phyloP scores from a whole-genome alignment of 2,329 filamentous ascomycete genomes.

The Ophiocordyceps polyrhachis-furcata region DNA sequence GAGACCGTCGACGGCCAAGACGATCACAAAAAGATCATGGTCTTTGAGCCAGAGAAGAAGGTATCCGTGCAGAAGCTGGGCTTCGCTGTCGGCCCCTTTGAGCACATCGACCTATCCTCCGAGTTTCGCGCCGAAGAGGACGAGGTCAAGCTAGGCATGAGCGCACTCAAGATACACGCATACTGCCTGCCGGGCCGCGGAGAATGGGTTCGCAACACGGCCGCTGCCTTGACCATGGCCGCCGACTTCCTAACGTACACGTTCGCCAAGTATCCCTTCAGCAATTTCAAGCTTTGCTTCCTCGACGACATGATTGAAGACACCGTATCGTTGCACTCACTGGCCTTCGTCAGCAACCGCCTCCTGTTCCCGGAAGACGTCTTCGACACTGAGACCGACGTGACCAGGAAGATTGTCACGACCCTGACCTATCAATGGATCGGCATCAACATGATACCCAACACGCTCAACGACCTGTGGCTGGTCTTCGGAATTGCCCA shows the following conservation, averaged over 20 bases:
- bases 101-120: slow-evolving; percentile 69
- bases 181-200: slow-evolving; percentile 76
- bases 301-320: slow-evolving; percentile 74
- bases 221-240: slow-evolving; percentile 64
- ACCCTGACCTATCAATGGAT: slow-evolving; percentile 85
- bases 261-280: slow-evolving; percentile 80
- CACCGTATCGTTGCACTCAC: slow-evolving; percentile 57
- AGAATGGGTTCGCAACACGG: slow-evolving; percentile 73
- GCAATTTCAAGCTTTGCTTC: slow-evolving; percentile 84
- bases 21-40: slow-evolving; percentile 68
- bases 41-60: slow-evolving; percentile 57
- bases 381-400: slow-evolving; percentile 67
- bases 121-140: slow-evolving; percentile 81
- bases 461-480: slow-evolving; percentile 68
- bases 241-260: slow-evolving; percentile 83
- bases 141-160: slow-evolving; percentile 75
- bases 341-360: slow-evolving; percentile 74
- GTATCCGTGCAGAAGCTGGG: slow-evolving; percentile 79
- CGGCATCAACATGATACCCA: slow-evolving; percentile 78
- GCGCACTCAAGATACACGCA: slow-evolving; percentile 73
- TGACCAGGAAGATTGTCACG: slow-evolving; percentile 64
- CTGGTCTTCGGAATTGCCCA: slow-evolving; percentile 76
- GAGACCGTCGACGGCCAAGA: slow-evolving; percentile 63
- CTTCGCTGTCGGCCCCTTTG: slow-evolving; percentile 87
- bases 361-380: slow-evolving; percentile 72